Evolutionary conservation across 2,329 filamentous ascomycete species (phyloP).

Genomic region (Exophiala aquamarina): DNA sequence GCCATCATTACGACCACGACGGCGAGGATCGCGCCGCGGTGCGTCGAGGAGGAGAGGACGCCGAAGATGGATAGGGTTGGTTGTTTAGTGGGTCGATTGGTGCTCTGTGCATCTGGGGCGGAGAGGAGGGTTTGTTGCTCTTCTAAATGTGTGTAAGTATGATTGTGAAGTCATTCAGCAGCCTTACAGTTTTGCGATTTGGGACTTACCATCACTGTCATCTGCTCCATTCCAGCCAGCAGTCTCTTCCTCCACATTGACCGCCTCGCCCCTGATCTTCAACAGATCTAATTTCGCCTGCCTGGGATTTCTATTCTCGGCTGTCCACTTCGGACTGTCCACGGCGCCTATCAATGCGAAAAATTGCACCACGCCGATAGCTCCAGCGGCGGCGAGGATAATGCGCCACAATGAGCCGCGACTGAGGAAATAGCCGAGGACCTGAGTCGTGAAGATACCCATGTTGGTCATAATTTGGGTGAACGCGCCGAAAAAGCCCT

Average conservation of each 20-base stretch:
- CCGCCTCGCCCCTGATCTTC: conserved; percentile 69
- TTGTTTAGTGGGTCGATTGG: conserved; percentile 27
- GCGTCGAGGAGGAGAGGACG: conserved; percentile 64
- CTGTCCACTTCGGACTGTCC: conserved; percentile 87
- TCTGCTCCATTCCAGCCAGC: conserved; percentile 52
- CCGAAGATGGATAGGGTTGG: conserved; percentile 57
- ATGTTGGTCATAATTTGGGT: conserved; percentile 94
- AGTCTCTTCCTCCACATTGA: conserved; percentile 73
- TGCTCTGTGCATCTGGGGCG: conserved; percentile 22
- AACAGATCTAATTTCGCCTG: conserved; percentile 69
- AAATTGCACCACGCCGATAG: conserved; percentile 67
- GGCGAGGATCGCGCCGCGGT: conserved; percentile 73
- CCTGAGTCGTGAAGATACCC: conserved; percentile 81
- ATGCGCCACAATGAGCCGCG: conserved; percentile 76
- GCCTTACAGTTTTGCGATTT: too few species aligned
- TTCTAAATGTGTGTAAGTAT: too few species aligned
- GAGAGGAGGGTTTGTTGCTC: conserved; percentile 72
- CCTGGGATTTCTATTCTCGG: conserved; percentile 60
- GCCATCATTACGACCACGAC: conserved; percentile 85
- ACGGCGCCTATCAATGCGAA: conserved; percentile 72
- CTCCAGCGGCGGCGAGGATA: conserved; percentile 72
- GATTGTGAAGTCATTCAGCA: too few species aligned
- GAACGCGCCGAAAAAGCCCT: conserved; percentile 78
- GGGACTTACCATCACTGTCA: conserved; percentile 12
- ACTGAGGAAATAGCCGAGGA: conserved; percentile 84